Conservation (phyloP, 768 basidiomycete genomes). For the Leucosporidium yakuticum region DNA sequence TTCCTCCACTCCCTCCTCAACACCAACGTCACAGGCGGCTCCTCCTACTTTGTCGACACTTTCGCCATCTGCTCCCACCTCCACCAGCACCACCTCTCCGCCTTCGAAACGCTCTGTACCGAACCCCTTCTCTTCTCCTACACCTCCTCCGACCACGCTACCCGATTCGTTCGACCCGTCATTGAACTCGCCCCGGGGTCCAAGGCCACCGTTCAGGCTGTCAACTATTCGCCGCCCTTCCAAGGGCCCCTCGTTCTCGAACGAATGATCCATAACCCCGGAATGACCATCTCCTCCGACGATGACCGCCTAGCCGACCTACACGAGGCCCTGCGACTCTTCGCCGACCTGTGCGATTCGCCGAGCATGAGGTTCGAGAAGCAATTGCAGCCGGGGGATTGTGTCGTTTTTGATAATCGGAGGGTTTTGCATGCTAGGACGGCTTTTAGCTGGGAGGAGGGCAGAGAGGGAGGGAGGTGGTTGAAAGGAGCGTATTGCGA, state of each 20-base stretch:
- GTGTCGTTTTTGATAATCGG: slow-evolving; percentile 86
- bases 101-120: slow-evolving; percentile 57
- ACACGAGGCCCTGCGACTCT: slow-evolving; percentile 53
- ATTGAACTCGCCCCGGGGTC: slow-evolving; percentile 53
- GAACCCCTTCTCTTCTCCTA: slow-evolving; percentile 83
- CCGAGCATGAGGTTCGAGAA: slow-evolving; percentile 55
- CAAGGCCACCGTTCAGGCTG: slow-evolving; percentile 50
- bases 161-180: slow-evolving; percentile 65
- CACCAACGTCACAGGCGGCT: slow-evolving; percentile 61
- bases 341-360: slow-evolving; percentile 56
- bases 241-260: slow-evolving; percentile 65
- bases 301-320: slow-evolving; percentile 15
- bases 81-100: slow-evolving; percentile 48
- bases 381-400: slow-evolving; percentile 72
- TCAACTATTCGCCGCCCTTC: slow-evolving; percentile 95
- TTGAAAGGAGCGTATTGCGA: slow-evolving; percentile 66
- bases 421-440: slow-evolving; percentile 80
- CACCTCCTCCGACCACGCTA: slow-evolving; percentile 79
- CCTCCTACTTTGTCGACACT: slow-evolving; percentile 80
- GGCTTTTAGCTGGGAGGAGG: slow-evolving; percentile 53
- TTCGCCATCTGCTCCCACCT: slow-evolving; percentile 59
- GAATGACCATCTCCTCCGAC: slow-evolving; percentile 7
- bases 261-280: slow-evolving; percentile 49
- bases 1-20: slow-evolving; percentile 81
- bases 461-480: slow-evolving; percentile 61